Evolutionary conservation across 1,139 yeast genomes (phyloP).

Genomic region (Eremothecium sinecaudum): DNA sequence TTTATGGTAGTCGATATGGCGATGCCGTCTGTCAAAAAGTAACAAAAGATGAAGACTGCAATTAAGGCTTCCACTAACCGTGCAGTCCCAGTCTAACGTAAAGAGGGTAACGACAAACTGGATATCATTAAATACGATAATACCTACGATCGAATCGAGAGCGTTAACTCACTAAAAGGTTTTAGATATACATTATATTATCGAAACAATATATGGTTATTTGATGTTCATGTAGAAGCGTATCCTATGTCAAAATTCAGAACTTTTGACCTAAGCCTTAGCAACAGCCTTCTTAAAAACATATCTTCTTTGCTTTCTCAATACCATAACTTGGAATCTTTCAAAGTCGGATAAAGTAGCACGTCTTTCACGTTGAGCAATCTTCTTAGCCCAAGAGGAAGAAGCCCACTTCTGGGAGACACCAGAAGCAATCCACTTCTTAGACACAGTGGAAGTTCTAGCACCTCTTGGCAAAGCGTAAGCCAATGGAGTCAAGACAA

Average conservation of each 20-base stretch:
- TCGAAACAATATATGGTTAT: constrained; percentile 11
- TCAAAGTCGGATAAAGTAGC: constrained; percentile 90
- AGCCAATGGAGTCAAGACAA: constrained; percentile 87
- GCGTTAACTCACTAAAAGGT: constrained; percentile 9
- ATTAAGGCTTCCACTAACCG: too few species aligned
- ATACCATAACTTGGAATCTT: constrained; percentile 98
- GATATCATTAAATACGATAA: too few species aligned
- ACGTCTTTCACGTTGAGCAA: constrained; percentile 91
- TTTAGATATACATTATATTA: constrained; percentile 16
- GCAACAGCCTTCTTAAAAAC: constrained; percentile 89
- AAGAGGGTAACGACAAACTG: too few species aligned
- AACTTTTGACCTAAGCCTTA: constrained; percentile 56
- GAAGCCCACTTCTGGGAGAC: constrained; percentile 86
- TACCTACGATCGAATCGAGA: too few species aligned
- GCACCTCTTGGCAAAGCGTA: constrained; percentile 92
- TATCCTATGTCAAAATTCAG: constrained; percentile 4
- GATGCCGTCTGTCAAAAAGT: too few species aligned
- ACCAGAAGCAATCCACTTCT: constrained; percentile 92
- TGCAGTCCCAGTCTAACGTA: too few species aligned
- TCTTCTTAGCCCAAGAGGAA: constrained; percentile 96
- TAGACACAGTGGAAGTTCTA: constrained; percentile 72
- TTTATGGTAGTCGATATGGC: too few species aligned
- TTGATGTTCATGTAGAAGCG: constrained; percentile 9
- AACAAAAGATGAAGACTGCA: too few species aligned
- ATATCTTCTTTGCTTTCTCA: constrained; percentile 94